These are phyloP conservation scores for Andrographis paniculata DNA, from an alignment of 305 asterid genomes.

Conservation along the genomic window DNA sequence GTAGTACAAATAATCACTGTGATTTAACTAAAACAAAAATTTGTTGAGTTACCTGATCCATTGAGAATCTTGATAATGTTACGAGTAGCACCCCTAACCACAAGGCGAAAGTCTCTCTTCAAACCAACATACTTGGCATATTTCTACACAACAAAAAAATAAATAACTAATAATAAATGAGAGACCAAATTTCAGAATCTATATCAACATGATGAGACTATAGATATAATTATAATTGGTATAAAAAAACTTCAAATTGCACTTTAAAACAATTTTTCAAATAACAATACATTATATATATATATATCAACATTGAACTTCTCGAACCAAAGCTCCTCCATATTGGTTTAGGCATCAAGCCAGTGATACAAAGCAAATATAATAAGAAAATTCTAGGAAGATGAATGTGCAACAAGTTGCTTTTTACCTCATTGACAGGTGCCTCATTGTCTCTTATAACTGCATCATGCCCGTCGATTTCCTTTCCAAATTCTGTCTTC, in stretches of 20 bases:
- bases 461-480: constrained; percentile 91
- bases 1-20: constrained; percentile 7
- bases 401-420: too few relatives aligned
- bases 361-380: too few relatives aligned
- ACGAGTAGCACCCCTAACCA: constrained; percentile 91
- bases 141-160: constrained; percentile 40
- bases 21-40: too few relatives aligned
- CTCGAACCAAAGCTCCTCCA: constrained; percentile 8
- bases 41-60: constrained; percentile 87
- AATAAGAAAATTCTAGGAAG: too few relatives aligned
- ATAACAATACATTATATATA: background rate
- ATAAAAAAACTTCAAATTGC: constrained; percentile 1
- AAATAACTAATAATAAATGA: too few relatives aligned
- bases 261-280: background rate
- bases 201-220: constrained; percentile 14
- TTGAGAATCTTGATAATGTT: constrained; percentile 83
- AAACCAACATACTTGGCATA: constrained; percentile 88
- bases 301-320: constrained; percentile 2
- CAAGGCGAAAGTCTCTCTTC: constrained; percentile 92
- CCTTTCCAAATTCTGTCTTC: constrained; percentile 83
- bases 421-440: constrained; percentile 82
- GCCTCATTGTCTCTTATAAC: constrained; percentile 97
- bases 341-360: background rate
- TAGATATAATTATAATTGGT: too few relatives aligned
- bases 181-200: constrained; percentile 8